Evolutionary conservation across 768 basidiomycete species (phyloP).

Genomic region (Royoungia palumana): DNA sequence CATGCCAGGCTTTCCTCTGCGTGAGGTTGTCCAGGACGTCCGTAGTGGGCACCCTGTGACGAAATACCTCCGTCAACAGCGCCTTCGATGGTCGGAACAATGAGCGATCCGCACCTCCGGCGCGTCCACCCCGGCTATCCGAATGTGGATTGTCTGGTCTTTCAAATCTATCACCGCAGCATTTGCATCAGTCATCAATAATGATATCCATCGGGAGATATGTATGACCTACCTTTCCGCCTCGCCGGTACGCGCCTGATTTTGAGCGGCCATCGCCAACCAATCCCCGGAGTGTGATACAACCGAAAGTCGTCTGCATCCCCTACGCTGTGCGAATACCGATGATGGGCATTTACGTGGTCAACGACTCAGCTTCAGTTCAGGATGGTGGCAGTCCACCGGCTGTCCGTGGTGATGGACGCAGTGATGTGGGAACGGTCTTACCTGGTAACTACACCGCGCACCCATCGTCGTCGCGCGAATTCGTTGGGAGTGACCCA

Average conservation of each 20-base stretch:
- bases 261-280: constrained; percentile 73
- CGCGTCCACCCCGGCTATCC: constrained; percentile 89
- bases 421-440: constrained; percentile 6
- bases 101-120: constrained; percentile 61
- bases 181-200: not conserved
- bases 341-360: not conserved
- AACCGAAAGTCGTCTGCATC: constrained; percentile 84
- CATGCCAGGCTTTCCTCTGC: constrained; percentile 71
- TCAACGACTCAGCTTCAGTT: not conserved
- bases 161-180: constrained; percentile 54
- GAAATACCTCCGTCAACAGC: not conserved
- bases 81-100: no score
- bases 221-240: constrained; percentile 46
- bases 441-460: constrained; percentile 79
- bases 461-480: constrained; percentile 60
- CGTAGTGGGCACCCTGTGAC: constrained; percentile 75
- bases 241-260: constrained; percentile 59
- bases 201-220: not conserved
- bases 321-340: constrained; percentile 55
- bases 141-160: constrained; percentile 79
- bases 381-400: not conserved
- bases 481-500: constrained; percentile 69
- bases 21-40: constrained; percentile 73
- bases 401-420: not conserved
- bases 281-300: constrained; percentile 79